phyloP scores from a whole-genome alignment of 2,329 filamentous ascomycete species.

The Aschersonia sp. region DNA sequence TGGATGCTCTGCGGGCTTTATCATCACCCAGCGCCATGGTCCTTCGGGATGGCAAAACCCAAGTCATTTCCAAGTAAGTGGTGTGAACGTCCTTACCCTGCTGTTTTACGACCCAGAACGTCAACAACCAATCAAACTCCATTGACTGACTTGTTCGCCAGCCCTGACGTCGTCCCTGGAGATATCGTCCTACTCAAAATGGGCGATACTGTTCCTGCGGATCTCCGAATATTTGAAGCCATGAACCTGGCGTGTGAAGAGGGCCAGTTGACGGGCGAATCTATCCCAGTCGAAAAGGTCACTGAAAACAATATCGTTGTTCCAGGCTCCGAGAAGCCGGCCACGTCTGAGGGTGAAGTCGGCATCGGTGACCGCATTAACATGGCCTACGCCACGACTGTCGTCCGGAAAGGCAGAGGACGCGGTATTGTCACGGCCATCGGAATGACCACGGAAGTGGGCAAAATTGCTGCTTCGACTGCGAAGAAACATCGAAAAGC shows the following conservation, averaged over 20 bases:
- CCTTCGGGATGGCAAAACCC: constrained; percentile 42
- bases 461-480: constrained; percentile 48
- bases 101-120: no score
- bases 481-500: constrained; percentile 40
- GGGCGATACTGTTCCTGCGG: constrained; percentile 63
- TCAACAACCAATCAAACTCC: not conserved
- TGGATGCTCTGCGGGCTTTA: constrained; percentile 47
- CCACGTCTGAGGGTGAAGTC: constrained; percentile 32
- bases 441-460: constrained; percentile 58
- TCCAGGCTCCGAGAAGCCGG: constrained; percentile 30
- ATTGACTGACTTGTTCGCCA: constrained; percentile 13
- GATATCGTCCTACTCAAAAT: constrained; percentile 54
- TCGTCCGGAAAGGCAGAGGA: constrained; percentile 58
- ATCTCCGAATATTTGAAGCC: constrained; percentile 53
- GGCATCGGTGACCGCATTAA: constrained; percentile 61
- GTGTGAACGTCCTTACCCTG: not conserved
- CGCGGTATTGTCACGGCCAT: constrained; percentile 60
- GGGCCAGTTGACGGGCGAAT: constrained; percentile 63
- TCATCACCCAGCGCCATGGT: constrained; percentile 50
- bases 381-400: constrained; percentile 61
- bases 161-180: constrained; percentile 53
- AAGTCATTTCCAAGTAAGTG: constrained; percentile 42
- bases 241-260: constrained; percentile 76
- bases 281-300: constrained; percentile 55
- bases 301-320: constrained; percentile 31